Conservation (phyloP, 495 filamentous ascomycete genomes). For the Podospora australis region DNA sequence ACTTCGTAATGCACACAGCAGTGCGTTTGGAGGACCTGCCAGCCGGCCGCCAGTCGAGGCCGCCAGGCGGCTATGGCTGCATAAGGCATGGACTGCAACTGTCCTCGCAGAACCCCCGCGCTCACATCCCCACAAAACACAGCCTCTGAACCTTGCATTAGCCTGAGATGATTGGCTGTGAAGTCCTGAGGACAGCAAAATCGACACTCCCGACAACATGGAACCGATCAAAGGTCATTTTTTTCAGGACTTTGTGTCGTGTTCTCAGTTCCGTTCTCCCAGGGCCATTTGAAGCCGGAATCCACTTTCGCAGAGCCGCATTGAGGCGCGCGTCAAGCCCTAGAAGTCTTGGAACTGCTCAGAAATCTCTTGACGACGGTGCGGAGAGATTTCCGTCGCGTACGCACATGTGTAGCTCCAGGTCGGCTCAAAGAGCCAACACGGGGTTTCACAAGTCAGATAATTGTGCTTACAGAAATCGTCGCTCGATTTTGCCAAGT, state of each 20-base stretch:
- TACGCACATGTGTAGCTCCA: no score
- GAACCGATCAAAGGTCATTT: background rate
- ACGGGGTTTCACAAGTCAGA: no score
- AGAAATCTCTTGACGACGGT: no score
- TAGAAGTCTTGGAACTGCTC: no score
- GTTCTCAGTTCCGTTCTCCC: no score
- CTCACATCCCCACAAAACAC: background rate
- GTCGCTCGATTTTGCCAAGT: no score
- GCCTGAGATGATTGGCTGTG: background rate
- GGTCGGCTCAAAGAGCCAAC: no score
- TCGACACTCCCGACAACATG: background rate
- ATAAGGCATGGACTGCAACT: background rate
- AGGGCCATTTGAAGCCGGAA: background rate
- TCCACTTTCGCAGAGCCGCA: background rate
- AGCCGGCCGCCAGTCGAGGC: conserved; percentile 19
- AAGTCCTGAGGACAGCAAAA: background rate
- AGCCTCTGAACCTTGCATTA: background rate
- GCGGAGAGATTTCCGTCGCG: no score
- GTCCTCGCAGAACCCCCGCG: conserved; percentile 3
- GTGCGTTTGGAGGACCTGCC: background rate
- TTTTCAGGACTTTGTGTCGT: background rate
- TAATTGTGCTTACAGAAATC: no score
- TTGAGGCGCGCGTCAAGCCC: background rate
- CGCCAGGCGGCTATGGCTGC: conserved; percentile 20
- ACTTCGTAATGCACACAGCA: background rate